Evolutionary conservation across 2,329 filamentous ascomycete genomes (phyloP), one percentile per base, ranked within the genome.

Genomic region (Pleomassaria siparia): DNA sequence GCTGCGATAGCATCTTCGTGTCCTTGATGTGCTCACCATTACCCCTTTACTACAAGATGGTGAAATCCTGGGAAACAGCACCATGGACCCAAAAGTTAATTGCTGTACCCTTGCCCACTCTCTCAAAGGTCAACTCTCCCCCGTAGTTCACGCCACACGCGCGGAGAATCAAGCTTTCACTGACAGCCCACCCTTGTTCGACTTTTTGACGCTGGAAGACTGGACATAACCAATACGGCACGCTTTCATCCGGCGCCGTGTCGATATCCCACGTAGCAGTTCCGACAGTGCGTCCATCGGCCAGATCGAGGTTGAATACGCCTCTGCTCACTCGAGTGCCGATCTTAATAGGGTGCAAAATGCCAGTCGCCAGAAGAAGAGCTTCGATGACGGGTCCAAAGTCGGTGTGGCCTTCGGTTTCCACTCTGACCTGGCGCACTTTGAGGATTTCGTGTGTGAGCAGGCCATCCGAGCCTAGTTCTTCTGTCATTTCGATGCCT

Each of bases 171-270:
- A 48, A 22, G 18, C 41, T 29, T 15, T 43, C 41, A 18, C 40
- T 39, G 13, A 48, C 20, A 11, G 26, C 30, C 46, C 26, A 29
- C 13, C 41, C 46, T 29, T 18, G 28, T n/a, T 43, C 30, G 4
- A 29, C 11, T 22, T 48, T 32, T 25, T 37, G n/a, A 11, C 46
- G 32, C 18, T 43, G 29, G 40, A 48, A 39, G 8, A 48, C 46
- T 2, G 46, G 46, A 35, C 40, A 48, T 12, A 48, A 3, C 46
- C 46, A 48, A 5, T 39, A 25, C 12, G 25, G 30, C 29, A 44
- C 63, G 21, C 50, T 55, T 22, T 59, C 62, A 4, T 63, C 65
- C 37, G 61, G 62, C 16, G 59, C 66, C 12, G 66, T 67, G 21
- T 66, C 67, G 42, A 20, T 22, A 26, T 48, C 46, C 46, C 40